Evolutionary conservation across 768 basidiomycete genomes (phyloP), one percentile per base, ranked within the genome.

Genomic region (Lactarius psammicola): DNA sequence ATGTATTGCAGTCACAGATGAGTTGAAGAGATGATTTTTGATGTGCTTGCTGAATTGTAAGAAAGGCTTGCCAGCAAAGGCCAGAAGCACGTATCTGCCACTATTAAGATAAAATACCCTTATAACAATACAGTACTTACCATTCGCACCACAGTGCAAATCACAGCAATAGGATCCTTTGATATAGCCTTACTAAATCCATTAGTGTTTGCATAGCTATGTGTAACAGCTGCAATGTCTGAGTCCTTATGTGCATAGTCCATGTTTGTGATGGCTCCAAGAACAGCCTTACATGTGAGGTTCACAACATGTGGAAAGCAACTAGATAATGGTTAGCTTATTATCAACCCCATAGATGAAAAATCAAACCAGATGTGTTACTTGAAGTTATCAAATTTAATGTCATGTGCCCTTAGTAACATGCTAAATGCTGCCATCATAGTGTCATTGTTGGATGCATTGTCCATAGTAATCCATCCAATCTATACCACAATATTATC

Each of bases 391-490:
- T 62, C 53, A 60, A 74, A 75, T n/a, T 30, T 30, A 58, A 74
- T 73, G 1, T 34, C 46, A 33, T 26, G 40, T 17, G 28, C 10
- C 5, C 36, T 44, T 1, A 70, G 62, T 3, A 63, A 33, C 33
- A 33, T 33, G 10, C 33, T 9, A 33, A 33, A 33, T 33, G 33
- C 33, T 33, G 10, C 33, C 30, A 70, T 57, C 1, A 72, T 68
- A 20, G 72, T 64, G 33, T 33, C 7, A 59, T 72, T 71, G 36
- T 76, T 77, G 2, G 68, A 66, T 3, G 73, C 70, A 49, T 75
- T 77, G 54, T 76, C 74, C 20, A 74, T 62, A 2, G 75, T 76
- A 23, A 79, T 59, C 75, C 75, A 78, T 7, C 80, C 79, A 71
- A 80, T 75, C 79, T 80, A n/a, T n/a, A n/a, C n/a, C n/a, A 64